Percentiles rank a stretch among this genome's conserved stretches.
These are phyloP conservation scores for Cystobasidium sp. DNA, from an alignment of 1,284 basidiomycete species.

Conservation along the genomic window DNA sequence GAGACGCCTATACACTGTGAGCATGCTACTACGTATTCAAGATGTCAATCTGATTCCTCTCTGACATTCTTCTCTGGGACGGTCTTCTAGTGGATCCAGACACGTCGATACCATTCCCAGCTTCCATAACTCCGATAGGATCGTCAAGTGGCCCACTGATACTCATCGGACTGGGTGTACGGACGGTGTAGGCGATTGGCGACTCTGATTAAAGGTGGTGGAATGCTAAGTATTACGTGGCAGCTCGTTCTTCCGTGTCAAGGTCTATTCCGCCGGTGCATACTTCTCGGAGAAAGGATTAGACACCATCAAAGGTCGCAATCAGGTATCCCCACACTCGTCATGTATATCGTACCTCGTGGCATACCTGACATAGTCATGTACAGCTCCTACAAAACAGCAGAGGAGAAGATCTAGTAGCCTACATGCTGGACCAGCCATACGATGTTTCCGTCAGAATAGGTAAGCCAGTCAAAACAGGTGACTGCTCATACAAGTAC, in stretches of 20 bases:
- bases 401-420: conserved; percentile 68
- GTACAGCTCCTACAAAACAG: not conserved
- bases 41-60: too few relatives aligned
- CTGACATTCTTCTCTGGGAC: too few relatives aligned
- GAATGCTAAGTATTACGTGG: not conserved
- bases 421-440: conserved; percentile 67
- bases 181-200: conserved; percentile 28
- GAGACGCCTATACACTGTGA: conserved; percentile 38
- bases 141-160: conserved; percentile 8
- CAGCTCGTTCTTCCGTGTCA: conserved; percentile 42
- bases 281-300: conserved; percentile 22
- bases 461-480: conserved; percentile 59
- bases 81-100: conserved; percentile 37
- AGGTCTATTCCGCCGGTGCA: conserved; percentile 41
- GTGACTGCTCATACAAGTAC: conserved; percentile 32
- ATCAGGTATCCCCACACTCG: not conserved
- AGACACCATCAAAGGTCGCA: conserved; percentile 5
- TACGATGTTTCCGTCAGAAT: conserved; percentile 73
- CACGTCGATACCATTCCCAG: conserved; percentile 39
- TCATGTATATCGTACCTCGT: not conserved
- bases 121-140: conserved; percentile 20
- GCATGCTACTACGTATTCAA: too few relatives aligned
- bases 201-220: not conserved
- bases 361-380: not conserved
- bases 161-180: conserved; percentile 37